phyloP scores from a whole-genome alignment of 805 yeast genomes.

The Lachancea fermentati region DNA sequence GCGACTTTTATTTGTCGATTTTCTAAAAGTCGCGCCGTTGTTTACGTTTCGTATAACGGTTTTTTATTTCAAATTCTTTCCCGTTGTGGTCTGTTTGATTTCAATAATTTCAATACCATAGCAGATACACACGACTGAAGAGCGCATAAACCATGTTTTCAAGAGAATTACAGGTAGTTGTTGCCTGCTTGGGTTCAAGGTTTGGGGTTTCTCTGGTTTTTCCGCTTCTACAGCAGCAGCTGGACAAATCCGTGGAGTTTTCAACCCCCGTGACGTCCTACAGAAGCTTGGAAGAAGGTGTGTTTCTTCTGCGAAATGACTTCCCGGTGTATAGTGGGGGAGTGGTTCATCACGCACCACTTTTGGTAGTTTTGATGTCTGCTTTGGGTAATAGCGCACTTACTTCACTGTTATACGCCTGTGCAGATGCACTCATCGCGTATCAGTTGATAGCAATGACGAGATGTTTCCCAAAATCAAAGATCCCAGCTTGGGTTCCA shows the following conservation, averaged over 20 bases:
- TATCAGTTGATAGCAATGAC: constrained; percentile 47
- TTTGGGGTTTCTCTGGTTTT: constrained; percentile 18
- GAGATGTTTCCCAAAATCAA: constrained; percentile 16
- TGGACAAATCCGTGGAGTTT: constrained; percentile 31
- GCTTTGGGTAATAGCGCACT: constrained; percentile 10
- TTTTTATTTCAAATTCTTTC: neutral
- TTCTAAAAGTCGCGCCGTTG: neutral
- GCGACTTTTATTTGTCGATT: too few species aligned
- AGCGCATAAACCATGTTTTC: constrained; percentile 4
- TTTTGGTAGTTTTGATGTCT: constrained; percentile 44
- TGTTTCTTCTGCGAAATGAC: constrained; percentile 50
- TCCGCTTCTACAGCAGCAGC: constrained; percentile 21
- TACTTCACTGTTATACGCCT: constrained; percentile 43
- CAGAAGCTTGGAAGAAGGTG: constrained; percentile 57
- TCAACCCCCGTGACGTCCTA: constrained; percentile 33
- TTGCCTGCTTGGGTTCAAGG: constrained; percentile 18
- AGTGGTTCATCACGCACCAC: constrained; percentile 79
- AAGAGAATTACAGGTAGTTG: constrained; percentile 12
- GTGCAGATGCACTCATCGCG: constrained; percentile 55
- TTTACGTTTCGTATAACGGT: neutral
- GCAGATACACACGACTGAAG: neutral
- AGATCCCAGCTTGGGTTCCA: constrained; percentile 36
- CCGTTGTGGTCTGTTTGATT: neutral
- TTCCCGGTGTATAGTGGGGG: constrained; percentile 78
- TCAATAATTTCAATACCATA: neutral